phyloP scores from a whole-genome alignment of 2,329 filamentous ascomycete genomes.

The Drechslerella coelobrocha region DNA sequence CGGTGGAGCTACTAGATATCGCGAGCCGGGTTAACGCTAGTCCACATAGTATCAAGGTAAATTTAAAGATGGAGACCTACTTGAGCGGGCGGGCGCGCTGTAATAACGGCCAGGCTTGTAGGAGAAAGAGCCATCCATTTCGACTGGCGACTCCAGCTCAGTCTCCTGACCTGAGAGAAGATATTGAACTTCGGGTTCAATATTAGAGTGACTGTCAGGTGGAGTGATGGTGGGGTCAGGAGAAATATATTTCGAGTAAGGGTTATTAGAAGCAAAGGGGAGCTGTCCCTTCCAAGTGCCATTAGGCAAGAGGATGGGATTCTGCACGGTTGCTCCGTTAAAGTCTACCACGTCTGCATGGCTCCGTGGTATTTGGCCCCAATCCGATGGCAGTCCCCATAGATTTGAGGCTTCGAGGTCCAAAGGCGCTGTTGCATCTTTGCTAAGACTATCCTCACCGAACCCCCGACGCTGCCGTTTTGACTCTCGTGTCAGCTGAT shows the following conservation, averaged over 20 bases:
- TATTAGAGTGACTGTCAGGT: background rate
- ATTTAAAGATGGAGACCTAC: background rate
- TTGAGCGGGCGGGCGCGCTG: background rate
- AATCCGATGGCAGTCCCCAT: no score
- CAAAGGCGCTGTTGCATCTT: no score
- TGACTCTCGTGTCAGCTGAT: no score
- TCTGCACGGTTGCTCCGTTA: conserved; percentile 6
- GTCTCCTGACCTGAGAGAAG: no score
- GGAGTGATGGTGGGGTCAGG: background rate
- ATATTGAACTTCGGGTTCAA: no score
- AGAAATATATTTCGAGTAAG: background rate
- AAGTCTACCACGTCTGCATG: no score
- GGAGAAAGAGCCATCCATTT: background rate
- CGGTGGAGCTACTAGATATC: background rate
- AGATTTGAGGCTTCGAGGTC: no score
- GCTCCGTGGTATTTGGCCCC: no score
- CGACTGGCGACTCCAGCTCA: background rate
- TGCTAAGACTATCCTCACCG: no score
- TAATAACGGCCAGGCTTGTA: background rate
- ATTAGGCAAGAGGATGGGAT: background rate
- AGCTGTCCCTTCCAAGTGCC: background rate
- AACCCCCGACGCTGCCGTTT: no score
- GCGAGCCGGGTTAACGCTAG: background rate
- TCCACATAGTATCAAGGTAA: background rate
- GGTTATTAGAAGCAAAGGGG: background rate